Base-by-base conservation (phyloP, 2,329 filamentous ascomycete genomes). In the Claviceps sp. region DNA sequence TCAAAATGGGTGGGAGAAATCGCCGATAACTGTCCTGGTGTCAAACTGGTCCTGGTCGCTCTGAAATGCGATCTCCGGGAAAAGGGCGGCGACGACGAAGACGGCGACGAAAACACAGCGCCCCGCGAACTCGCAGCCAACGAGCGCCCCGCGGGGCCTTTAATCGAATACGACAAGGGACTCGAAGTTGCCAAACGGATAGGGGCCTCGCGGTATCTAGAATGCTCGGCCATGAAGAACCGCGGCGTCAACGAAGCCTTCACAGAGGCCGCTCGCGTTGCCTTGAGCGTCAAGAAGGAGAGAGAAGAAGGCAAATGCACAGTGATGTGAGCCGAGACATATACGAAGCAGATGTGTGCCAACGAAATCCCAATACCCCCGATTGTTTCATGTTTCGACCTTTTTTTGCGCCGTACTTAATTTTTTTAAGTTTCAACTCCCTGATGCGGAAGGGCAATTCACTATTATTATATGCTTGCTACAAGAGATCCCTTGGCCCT, bases 1-100 rank as follows among this genome's bases (percentile, higher is more conserved):
- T 91, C 88, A 61, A 98, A 98, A 72, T 98, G 93, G 93, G 88
- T 96, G 5, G 86, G 88, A 56, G 93, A 98, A 70, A 98, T 98
- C 59, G 87, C 90, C 56, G 93, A 98, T 71, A 96, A 98, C 72
- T 97, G 93, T 70, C 88, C 89, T 1, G 88, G 86, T 54, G 93
- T 96, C 57, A 95, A 94, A 69, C 81, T 98, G 46, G 93, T 98
- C 18, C 78, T 98, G 7, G 90, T 96, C 4, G 93, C 93, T 24
- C 78, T 98, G 60, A 98, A 98, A 73, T 98, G 93, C 72, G 93
- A 98, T 70, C 72, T 98, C 63, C 81, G 93, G 59, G 91, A 96
- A 70, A 79, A 81, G 51, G 72, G 73, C 56, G 80, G 79, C 40
- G 85, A 88, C 47, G 86, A 88, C 6, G 85, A 88, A 6, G 83